phyloP scores from a whole-genome alignment of 2,329 filamentous ascomycete genomes.

The Alternaria conjuncta region DNA sequence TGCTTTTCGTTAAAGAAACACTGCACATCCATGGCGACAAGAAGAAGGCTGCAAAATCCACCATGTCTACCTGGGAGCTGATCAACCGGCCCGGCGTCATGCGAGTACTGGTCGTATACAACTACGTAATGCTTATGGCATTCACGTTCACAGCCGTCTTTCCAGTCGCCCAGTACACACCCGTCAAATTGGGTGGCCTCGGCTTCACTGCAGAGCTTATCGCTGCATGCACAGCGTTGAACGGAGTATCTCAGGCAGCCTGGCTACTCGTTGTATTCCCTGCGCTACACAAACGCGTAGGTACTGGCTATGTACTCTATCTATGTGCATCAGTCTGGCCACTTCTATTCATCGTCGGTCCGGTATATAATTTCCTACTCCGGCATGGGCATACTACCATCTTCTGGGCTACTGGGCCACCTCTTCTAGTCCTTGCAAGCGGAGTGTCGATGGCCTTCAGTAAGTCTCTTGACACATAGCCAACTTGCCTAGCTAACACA shows the following conservation, averaged over 20 bases:
- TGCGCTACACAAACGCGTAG: slow-evolving; percentile 67
- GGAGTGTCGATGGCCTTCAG: slow-evolving; percentile 52
- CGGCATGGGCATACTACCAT: slow-evolving; percentile 50
- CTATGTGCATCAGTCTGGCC: slow-evolving; percentile 67
- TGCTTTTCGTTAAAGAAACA: slow-evolving; percentile 67
- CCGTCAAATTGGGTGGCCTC: slow-evolving; percentile 67
- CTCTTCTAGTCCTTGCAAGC: not conserved
- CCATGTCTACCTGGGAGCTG: slow-evolving; percentile 61
- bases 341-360: slow-evolving; percentile 64
- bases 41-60: slow-evolving; percentile 27
- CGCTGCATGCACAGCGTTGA: slow-evolving; percentile 68
- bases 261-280: slow-evolving; percentile 78
- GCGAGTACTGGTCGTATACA: slow-evolving; percentile 70
- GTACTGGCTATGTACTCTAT: slow-evolving; percentile 70
- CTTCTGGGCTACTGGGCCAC: slow-evolving; percentile 64
- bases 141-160: slow-evolving; percentile 74
- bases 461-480: no score
- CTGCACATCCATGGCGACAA: slow-evolving; percentile 35
- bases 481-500: no score
- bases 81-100: slow-evolving; percentile 68
- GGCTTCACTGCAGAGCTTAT: slow-evolving; percentile 69
- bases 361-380: slow-evolving; percentile 65
- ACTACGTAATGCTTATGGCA: slow-evolving; percentile 71
- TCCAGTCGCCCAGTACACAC: slow-evolving; percentile 73
- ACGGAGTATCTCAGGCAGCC: slow-evolving; percentile 69